Evolutionary conservation across 345 rosid species (phyloP).

Genomic region (Lepidium sativum): DNA sequence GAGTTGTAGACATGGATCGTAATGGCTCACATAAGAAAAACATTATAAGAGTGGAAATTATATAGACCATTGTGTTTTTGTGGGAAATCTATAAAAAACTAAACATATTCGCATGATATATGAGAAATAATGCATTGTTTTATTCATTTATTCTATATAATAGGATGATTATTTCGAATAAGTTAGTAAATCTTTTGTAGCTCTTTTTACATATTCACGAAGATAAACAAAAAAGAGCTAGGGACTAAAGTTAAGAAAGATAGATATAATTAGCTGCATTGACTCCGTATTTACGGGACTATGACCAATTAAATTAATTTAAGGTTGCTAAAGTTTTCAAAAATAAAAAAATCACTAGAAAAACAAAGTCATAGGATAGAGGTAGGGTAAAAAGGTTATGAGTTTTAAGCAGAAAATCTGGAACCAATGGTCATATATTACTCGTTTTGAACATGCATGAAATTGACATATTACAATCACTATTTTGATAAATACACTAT

Average conservation of each 20-base stretch:
- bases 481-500: conserved; percentile 4
- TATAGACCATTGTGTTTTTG: neutral
- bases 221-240: neutral
- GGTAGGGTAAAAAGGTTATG: conserved; percentile 6
- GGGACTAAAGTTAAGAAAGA: neutral
- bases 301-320: neutral
- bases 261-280: neutral
- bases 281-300: conserved; percentile 22
- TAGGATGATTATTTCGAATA: too few species aligned
- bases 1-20: conserved; percentile 19
- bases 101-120: conserved; percentile 5
- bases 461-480: conserved; percentile 2
- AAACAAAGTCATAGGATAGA: neutral
- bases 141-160: neutral
- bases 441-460: conserved; percentile 6
- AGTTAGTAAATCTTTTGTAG: neutral
- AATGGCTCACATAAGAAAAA: conserved; percentile 1
- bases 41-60: neutral
- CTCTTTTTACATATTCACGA: neutral
- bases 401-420: conserved; percentile 18
- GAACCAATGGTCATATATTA: conserved; percentile 21
- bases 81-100: conserved; percentile 2
- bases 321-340: too few species aligned
- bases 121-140: too few species aligned
- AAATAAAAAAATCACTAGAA: too few species aligned